Evolutionary conservation across 495 filamentous ascomycete genomes (phyloP), one percentile per base, ranked within the genome.

Genomic region (Penicillium flavigenum): DNA sequence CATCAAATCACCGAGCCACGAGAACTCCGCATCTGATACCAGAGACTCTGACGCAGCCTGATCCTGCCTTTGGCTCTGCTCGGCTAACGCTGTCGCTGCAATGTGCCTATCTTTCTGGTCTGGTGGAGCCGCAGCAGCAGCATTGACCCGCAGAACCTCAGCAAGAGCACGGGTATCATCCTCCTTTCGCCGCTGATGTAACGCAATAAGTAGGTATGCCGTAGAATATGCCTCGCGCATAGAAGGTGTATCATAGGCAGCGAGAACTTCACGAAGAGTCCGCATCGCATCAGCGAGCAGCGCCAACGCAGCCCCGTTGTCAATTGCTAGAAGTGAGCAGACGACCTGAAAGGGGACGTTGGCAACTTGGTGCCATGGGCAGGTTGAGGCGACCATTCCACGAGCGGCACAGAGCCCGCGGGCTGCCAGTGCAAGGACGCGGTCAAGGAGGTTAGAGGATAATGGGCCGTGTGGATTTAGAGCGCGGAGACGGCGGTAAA

Each of bases 311-410:
- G 77, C 69, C 0, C 73, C 69, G 17, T 68, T 81, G 45, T 81
- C 79, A 29, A 84, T 80, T 1, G 79, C 76, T 16, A 85, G 64
- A 4, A 82, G 68, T 0, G 80, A 72, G 55, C 80, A 82, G 47
- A 84, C 68, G 6, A 77, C 70, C 55, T 85, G 82, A 57, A 85
- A 84, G 0, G 81, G 77, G 1, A 80, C 76, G 46, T 81, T 78
- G 22, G 79, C 76, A 11, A 79, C 69, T 54, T 83, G 78, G 56
- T 83, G 81, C 82, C 81, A 85, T 1, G 80, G 78, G 32, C 70
- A 70, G 14, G 58, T 59, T 3, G 65, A 54, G 1, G 67, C 63
- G 12, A 71, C 70, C 63, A 82, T 74, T 7, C 66, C 64, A 7
- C 67, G 63, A 7, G 76, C 75, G 2, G 75, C 78, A 42, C 62